phyloP scores from a whole-genome alignment of 371 early-diverging fungal species.

The Rhizopus sp. region DNA sequence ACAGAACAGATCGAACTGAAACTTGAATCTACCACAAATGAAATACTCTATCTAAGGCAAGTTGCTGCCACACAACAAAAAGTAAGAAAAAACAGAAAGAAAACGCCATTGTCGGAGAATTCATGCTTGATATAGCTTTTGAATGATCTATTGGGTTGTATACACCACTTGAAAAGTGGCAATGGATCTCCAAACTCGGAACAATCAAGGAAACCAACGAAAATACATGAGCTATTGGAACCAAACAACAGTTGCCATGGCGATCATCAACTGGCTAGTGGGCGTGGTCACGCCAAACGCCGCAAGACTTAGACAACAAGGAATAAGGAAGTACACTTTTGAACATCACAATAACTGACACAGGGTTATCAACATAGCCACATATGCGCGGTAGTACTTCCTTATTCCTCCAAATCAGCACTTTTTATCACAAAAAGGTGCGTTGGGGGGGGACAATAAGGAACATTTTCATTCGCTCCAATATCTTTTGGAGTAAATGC shows the following conservation, averaged over 20 bases:
- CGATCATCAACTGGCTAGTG: background rate
- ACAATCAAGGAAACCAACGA: constrained; percentile 16
- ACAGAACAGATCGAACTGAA: constrained; percentile 15
- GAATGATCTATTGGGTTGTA: constrained; percentile 6
- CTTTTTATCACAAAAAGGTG: no score
- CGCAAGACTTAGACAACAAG: background rate
- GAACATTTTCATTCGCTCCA: background rate
- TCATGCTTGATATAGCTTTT: constrained; percentile 6
- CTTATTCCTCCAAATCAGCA: background rate
- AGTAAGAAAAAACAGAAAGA: constrained; percentile 5
- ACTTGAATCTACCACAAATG: constrained; percentile 14
- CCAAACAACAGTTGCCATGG: background rate
- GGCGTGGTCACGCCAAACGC: background rate
- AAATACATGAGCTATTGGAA: constrained; percentile 21
- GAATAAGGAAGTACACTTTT: background rate
- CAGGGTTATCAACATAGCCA: no score
- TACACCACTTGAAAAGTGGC: background rate
- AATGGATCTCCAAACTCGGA: background rate
- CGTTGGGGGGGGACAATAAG: background rate
- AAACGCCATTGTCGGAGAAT: no score
- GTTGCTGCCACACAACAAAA: constrained; percentile 16
- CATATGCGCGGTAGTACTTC: background rate
- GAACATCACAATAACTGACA: background rate
- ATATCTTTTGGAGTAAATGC: no score
- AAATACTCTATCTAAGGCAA: constrained; percentile 14